Percentiles rank a stretch among this genome's conserved stretches.
Evolutionary conservation across 345 rosid species (phyloP).

Genomic region (Ceriops tagal): DNA sequence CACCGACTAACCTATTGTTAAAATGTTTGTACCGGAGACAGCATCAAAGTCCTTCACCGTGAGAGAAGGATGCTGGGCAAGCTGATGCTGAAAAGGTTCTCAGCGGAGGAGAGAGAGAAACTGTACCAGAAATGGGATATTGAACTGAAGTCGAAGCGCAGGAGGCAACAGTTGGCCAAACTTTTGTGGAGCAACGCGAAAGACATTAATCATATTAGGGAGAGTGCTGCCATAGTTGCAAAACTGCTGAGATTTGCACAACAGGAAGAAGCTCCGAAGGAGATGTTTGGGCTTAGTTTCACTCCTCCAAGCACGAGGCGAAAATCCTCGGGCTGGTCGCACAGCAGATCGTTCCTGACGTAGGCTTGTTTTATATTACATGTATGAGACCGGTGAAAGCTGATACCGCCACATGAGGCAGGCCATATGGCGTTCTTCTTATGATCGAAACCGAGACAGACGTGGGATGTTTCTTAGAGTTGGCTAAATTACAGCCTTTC

Average conservation of each 20-base stretch:
- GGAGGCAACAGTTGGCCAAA: constrained; percentile 72
- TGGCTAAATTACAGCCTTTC: neutral
- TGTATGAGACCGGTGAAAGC: no score
- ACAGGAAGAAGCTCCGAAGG: constrained; percentile 76
- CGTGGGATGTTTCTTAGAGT: neutral
- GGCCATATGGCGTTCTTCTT: constrained; percentile 2
- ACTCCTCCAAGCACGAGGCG: constrained; percentile 51
- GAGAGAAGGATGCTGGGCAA: constrained; percentile 81
- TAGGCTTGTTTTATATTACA: constrained; percentile 22
- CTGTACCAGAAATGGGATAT: constrained; percentile 81
- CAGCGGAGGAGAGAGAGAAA: constrained; percentile 57
- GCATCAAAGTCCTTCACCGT: constrained; percentile 63
- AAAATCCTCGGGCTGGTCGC: constrained; percentile 65
- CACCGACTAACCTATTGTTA: neutral
- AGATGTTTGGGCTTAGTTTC: constrained; percentile 90
- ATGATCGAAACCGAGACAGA: neutral
- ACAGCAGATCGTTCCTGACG: constrained; percentile 53
- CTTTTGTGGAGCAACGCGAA: constrained; percentile 62
- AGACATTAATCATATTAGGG: constrained; percentile 53
- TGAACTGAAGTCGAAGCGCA: constrained; percentile 57
- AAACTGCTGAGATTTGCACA: constrained; percentile 75
- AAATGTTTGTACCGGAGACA: constrained; percentile 19
- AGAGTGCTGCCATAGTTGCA: constrained; percentile 76
- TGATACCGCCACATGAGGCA: neutral
- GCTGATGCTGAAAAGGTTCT: constrained; percentile 68